phyloP scores from a whole-genome alignment of 176 grass and related monocot genomes.

The Elymus sibiricus region DNA sequence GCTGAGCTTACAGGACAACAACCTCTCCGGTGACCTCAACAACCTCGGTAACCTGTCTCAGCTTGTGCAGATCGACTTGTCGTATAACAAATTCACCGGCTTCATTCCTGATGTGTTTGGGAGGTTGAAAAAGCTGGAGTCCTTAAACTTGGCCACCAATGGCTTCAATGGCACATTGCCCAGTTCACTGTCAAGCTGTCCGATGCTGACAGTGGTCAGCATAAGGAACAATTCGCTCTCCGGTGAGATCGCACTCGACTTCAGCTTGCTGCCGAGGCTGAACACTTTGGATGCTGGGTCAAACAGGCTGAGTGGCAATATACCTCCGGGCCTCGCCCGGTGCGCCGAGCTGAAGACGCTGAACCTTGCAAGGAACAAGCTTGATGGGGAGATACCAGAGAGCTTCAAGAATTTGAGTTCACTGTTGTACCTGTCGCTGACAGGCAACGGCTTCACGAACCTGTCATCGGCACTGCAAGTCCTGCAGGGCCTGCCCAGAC shows the following conservation, averaged over 20 bases:
- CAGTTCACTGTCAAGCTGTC: conserved; percentile 50
- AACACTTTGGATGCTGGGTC: conserved; percentile 70
- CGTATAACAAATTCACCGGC: conserved; percentile 57
- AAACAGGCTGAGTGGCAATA: conserved; percentile 56
- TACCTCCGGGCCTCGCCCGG: conserved; percentile 38
- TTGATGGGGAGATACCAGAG: conserved; percentile 58
- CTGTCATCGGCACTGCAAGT: conserved; percentile 59
- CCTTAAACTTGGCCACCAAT: conserved; percentile 50
- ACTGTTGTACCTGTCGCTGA: conserved; percentile 63
- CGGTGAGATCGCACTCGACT: conserved; percentile 51
- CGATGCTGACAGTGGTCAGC: conserved; percentile 52
- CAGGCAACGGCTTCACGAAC: conserved; percentile 71
- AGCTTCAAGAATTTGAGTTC: conserved; percentile 65
- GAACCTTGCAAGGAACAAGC: conserved; percentile 79
- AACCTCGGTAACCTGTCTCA: conserved; percentile 60
- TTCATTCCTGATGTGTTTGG: conserved; percentile 74
- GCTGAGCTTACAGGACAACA: conserved; percentile 60
- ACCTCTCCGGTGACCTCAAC: conserved; percentile 45
- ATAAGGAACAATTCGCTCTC: conserved; percentile 70
- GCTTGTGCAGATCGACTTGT: conserved; percentile 69
- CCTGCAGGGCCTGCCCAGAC: conserved; percentile 69
- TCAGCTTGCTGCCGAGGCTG: conserved; percentile 36
- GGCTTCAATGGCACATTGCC: conserved; percentile 55
- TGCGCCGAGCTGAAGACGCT: conserved; percentile 62
- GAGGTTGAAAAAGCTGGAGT: conserved; percentile 50